Evolutionary conservation across 139 green algal genomes (phyloP).

Genomic region (Chlamydomonas sp.): DNA sequence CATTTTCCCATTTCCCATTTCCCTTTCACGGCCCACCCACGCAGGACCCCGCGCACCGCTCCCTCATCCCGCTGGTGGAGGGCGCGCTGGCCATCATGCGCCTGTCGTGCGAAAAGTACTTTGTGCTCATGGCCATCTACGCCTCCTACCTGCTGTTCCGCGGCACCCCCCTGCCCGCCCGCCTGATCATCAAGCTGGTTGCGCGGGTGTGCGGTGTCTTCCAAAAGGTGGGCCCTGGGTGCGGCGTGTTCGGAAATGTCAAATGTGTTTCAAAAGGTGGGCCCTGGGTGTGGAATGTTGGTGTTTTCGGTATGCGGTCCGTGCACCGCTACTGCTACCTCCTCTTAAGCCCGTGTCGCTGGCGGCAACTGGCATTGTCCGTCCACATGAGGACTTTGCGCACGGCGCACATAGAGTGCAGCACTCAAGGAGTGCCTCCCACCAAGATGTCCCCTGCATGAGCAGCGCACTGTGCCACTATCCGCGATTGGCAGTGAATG

Average conservation of each 20-base stretch:
- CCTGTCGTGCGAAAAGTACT: slow-evolving; percentile 86
- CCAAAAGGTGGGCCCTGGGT: slow-evolving; percentile 52
- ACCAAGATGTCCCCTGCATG: no score
- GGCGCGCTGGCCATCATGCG: slow-evolving; percentile 84
- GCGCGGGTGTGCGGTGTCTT: slow-evolving; percentile 63
- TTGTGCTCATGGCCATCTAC: slow-evolving; percentile 78
- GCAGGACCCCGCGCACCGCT: slow-evolving; percentile 67
- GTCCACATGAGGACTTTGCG: no score
- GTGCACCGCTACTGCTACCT: no score
- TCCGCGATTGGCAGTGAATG: no score
- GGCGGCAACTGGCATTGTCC: no score
- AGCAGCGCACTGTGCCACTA: no score
- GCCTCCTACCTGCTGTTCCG: slow-evolving; percentile 77
- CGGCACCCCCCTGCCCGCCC: slow-evolving; percentile 7
- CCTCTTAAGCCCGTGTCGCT: no score
- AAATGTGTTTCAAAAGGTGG: neutral
- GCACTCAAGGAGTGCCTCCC: no score
- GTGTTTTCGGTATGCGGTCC: no score
- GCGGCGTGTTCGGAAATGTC: slow-evolving; percentile 8
- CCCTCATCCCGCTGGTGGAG: slow-evolving; percentile 80
- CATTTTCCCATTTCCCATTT: neutral
- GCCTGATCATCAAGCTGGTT: slow-evolving; percentile 57
- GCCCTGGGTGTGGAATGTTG: no score
- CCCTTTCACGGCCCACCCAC: neutral
- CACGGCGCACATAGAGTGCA: no score